Percentiles rank a stretch among this genome's conserved stretches.
phyloP scores from a whole-genome alignment of 2,329 filamentous ascomycete genomes.

The Plenodomus tracheiphilus region DNA sequence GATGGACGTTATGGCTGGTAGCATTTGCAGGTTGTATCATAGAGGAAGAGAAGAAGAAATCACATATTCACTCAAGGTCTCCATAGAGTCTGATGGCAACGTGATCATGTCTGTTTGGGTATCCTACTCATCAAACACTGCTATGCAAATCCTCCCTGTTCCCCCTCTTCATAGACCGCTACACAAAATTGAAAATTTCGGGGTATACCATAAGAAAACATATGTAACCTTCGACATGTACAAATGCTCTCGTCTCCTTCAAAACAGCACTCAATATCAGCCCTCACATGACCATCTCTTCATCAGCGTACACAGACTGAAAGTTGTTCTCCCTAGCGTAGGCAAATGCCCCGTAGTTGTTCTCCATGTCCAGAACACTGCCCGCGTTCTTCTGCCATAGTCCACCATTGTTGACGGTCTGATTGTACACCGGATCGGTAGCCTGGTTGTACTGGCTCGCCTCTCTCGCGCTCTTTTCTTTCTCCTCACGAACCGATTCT shows the following conservation, averaged over 20 bases:
- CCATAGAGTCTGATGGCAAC: conserved; percentile 4
- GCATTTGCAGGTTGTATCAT: not conserved
- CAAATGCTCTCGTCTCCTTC: not conserved
- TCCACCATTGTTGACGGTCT: conserved; percentile 45
- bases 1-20: not conserved
- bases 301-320: conserved; percentile 34
- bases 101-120: conserved; percentile 11
- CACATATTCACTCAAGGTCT: not conserved
- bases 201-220: not conserved
- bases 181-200: not conserved
- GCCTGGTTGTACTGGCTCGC: conserved; percentile 57
- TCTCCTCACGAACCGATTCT: conserved; percentile 46
- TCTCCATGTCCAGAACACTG: conserved; percentile 60
- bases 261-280: no score
- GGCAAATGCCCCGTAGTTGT: conserved; percentile 68
- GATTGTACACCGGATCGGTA: conserved; percentile 70
- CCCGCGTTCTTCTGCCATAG: conserved; percentile 53
- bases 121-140: conserved; percentile 9
- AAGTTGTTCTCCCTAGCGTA: conserved; percentile 57
- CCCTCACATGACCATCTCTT: conserved; percentile 47
- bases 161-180: not conserved
- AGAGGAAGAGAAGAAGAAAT: not conserved
- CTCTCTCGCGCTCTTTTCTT: conserved; percentile 21
- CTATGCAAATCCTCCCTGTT: conserved; percentile 7
- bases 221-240: not conserved